Evolutionary conservation across 495 filamentous ascomycete species (phyloP).

Genomic region (Aspergillus indologenus): DNA sequence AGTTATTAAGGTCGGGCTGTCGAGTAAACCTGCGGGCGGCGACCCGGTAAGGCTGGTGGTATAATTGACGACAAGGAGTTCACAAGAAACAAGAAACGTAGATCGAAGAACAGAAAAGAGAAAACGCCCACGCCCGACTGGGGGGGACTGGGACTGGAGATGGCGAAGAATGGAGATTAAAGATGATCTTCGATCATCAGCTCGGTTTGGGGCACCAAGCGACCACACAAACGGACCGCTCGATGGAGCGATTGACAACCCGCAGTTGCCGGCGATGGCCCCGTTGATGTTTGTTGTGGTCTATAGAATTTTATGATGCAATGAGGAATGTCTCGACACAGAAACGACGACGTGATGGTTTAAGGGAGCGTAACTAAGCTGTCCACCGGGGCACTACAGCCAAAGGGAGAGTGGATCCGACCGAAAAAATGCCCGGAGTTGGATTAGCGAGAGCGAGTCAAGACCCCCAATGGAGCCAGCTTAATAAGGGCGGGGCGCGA

Average conservation of each 20-base stretch:
- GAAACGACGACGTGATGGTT: conserved; percentile 11
- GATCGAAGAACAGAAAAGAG: conserved; percentile 14
- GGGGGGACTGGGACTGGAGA: conserved; percentile 5
- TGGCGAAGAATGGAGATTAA: conserved; percentile 8
- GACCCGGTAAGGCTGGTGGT: conserved; percentile 1
- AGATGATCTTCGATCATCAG: conserved; percentile 14
- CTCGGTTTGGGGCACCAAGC: conserved; percentile 5
- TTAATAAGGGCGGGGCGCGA: conserved; percentile 21
- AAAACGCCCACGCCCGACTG: conserved; percentile 12
- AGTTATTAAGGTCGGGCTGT: conserved; percentile 3
- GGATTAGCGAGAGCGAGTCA: conserved; percentile 14
- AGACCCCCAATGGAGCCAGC: conserved; percentile 18
- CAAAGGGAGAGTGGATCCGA: conserved; percentile 22
- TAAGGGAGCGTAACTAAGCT: conserved; percentile 15
- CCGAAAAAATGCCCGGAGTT: conserved; percentile 24
- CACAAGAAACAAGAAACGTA: conserved; percentile 9
- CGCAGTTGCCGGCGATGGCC: conserved; percentile 9
- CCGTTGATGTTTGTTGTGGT: conserved; percentile 20
- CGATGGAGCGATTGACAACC: conserved; percentile 15
- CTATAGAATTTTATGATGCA: conserved; percentile 22
- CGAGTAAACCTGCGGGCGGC: background rate
- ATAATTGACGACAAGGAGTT: conserved; percentile 3
- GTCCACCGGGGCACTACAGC: conserved; percentile 13
- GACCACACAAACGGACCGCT: conserved; percentile 9
- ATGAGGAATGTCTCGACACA: conserved; percentile 37